Conservation (phyloP, 352 stramenopile species). For the Phytophthora foliorum region DNA sequence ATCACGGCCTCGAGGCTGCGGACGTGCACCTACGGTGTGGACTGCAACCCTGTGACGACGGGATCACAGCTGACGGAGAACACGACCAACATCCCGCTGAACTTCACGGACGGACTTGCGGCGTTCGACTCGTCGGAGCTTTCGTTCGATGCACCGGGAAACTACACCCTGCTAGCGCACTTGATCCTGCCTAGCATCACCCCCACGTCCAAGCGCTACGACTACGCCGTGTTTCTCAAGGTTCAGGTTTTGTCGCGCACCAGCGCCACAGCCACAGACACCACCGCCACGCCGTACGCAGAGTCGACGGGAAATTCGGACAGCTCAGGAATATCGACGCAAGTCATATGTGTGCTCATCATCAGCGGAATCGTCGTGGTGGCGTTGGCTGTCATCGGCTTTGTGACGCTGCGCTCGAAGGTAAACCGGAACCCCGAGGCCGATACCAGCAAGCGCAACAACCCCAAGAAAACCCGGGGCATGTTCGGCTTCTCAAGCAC, state of each 20-base stretch:
- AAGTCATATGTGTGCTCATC: constrained; percentile 72
- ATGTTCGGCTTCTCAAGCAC: constrained; percentile 51
- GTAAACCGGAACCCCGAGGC: constrained; percentile 37
- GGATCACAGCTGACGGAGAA: constrained; percentile 52
- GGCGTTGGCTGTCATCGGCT: constrained; percentile 69
- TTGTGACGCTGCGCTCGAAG: constrained; percentile 70
- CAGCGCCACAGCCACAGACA: constrained; percentile 35
- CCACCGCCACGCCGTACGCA: constrained; percentile 47
- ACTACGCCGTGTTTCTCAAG: constrained; percentile 75
- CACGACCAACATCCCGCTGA: constrained; percentile 59
- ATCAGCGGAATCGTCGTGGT: constrained; percentile 77
- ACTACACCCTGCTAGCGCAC: constrained; percentile 68
- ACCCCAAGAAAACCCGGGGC: constrained; percentile 31
- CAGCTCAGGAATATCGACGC: constrained; percentile 60
- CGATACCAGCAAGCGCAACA: constrained; percentile 29
- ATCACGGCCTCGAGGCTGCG: constrained; percentile 68
- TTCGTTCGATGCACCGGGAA: constrained; percentile 55
- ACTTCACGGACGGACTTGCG: constrained; percentile 63
- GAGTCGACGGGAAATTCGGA: constrained; percentile 28
- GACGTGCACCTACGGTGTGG: constrained; percentile 46
- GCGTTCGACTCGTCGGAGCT: constrained; percentile 66
- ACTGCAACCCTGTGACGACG: constrained; percentile 69
- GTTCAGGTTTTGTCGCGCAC: constrained; percentile 43
- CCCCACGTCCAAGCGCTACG: constrained; percentile 55
- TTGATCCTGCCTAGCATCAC: constrained; percentile 64